Evolutionary conservation across 2,329 filamentous ascomycete species (phyloP), one percentile per base, ranked within the genome.

Genomic region (Setomelanomma holmii): DNA sequence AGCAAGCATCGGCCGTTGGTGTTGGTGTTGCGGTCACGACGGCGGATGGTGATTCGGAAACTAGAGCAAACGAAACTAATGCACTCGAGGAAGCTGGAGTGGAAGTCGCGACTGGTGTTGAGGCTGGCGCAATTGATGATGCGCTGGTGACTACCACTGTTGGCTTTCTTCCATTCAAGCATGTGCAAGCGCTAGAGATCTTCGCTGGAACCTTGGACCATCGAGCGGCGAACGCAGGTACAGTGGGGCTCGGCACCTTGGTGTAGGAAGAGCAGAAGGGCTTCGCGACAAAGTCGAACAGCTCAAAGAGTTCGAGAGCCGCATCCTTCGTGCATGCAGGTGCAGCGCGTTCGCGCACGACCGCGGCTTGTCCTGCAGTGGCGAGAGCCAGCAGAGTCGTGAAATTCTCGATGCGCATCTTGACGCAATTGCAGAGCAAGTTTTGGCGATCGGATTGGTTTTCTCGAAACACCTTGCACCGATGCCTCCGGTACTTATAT

Each of bases 181-280:
- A n/a, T n/a, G n/a, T n/a, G n/a, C n/a, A n/a, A n/a, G n/a, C n/a
- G n/a, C n/a, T n/a, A n/a, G 49, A 56, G 12, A 56, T 56, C 23
- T 51, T 56, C 14, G 42, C 49, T 2, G 53, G 53, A 5, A 51
- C 50, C 16, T 51, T 51, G 5, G 45, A 45, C 49, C 49, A 56
- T 27, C 40, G 53, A 22, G 53, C 53, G 41, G 55, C 55, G 33
- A 49, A 58, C 16, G 55, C 44, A 2, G 55, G 55, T 10, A 58
- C n/a, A 5, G 53, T 56, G 20, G 53, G 50, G 10, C 45, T 50
- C 3, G 53, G 49, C 27, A 35, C 43, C 24, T 45, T 40, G 6
- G 49, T 53, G 35, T 56, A 56, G 11, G 45, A 38, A 4, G 53
- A 56, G 35, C 53, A 56, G 35, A 56, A 56, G 1, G 53, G 53